Conservation (phyloP, 2,329 filamentous ascomycete species). For the Cladosporium austrohemisphaericum region DNA sequence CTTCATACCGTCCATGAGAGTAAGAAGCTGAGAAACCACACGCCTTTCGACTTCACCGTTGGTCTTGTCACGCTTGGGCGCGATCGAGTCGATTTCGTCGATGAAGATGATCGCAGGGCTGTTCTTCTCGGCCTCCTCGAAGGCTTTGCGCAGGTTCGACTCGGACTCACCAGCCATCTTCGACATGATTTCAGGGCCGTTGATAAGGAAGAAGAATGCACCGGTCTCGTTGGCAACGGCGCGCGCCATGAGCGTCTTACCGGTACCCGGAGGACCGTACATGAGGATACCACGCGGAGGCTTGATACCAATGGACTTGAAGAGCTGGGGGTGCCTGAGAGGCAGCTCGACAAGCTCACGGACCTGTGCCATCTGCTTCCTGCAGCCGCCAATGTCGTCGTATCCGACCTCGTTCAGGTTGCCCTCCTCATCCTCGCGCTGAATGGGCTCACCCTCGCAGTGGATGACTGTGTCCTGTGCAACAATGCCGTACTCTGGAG, state of each 20-base stretch:
- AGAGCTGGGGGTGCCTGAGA: constrained; percentile 92
- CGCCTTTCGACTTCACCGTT: constrained; percentile 98
- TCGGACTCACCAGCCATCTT: constrained; percentile 99
- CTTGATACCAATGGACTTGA: constrained; percentile 99
- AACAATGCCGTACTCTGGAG: constrained; percentile 97
- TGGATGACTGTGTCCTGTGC: constrained; percentile 98
- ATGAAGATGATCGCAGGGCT: constrained; percentile 99
- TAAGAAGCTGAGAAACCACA: constrained; percentile 94
- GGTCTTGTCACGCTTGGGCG: constrained; percentile 99
- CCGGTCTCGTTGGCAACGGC: constrained; percentile 98
- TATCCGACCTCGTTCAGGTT: constrained; percentile 99
- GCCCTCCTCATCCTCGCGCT: constrained; percentile 98
- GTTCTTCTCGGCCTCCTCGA: constrained; percentile 99
- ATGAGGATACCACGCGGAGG: constrained; percentile 96
- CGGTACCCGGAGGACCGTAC: constrained; percentile 89
- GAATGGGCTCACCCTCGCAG: constrained; percentile 94
- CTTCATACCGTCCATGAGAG: constrained; percentile 99
- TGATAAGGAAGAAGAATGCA: constrained; percentile 99
- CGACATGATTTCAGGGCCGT: constrained; percentile 99
- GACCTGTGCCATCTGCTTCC: constrained; percentile 99
- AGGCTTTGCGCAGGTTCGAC: constrained; percentile 97
- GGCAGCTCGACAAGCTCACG: constrained; percentile 97
- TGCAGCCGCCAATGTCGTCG: constrained; percentile 97
- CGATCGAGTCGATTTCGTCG: constrained; percentile 98
- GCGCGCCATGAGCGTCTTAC: constrained; percentile 98